phyloP scores from a whole-genome alignment of 2,329 filamentous ascomycete genomes.

The Leptoxyphium fumago region DNA sequence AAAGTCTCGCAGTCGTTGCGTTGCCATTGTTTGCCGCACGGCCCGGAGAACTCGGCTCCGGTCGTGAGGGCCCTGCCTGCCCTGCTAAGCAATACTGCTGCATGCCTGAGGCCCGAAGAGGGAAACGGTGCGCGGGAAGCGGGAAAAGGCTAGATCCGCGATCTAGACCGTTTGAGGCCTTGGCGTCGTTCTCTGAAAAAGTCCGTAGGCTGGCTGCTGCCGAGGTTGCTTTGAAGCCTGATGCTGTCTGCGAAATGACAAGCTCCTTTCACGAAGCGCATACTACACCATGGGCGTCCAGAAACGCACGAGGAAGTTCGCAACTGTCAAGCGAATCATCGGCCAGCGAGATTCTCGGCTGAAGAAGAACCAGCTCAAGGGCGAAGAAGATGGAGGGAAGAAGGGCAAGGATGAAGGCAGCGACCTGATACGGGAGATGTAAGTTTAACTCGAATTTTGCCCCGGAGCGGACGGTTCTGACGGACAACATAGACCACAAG shows the following conservation, averaged over 20 bases:
- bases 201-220: too few relatives aligned
- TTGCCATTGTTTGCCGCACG: too few relatives aligned
- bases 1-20: too few relatives aligned
- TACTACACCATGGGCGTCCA: constrained; percentile 61
- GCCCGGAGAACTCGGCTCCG: too few relatives aligned
- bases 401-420: constrained; percentile 40
- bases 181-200: not conserved
- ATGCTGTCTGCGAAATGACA: too few relatives aligned
- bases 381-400: constrained; percentile 42
- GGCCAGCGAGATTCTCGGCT: constrained; percentile 65
- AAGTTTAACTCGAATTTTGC: constrained; percentile 11
- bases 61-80: too few relatives aligned
- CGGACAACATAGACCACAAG: constrained; percentile 17
- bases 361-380: constrained; percentile 64
- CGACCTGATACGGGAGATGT: constrained; percentile 61
- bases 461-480: too few relatives aligned
- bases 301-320: constrained; percentile 89
- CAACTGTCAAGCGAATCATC: constrained; percentile 67
- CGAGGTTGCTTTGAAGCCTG: too few relatives aligned
- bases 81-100: too few relatives aligned
- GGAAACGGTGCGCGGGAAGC: too few relatives aligned
- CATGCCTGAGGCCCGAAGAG: too few relatives aligned
- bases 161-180: not conserved
- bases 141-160: too few relatives aligned
- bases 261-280: not conserved